A percentile compares a stretch with the other conserved stretches of the same genome.
phyloP scores from a whole-genome alignment of 106 monocot species.

The Dendrobium catenatum region DNA sequence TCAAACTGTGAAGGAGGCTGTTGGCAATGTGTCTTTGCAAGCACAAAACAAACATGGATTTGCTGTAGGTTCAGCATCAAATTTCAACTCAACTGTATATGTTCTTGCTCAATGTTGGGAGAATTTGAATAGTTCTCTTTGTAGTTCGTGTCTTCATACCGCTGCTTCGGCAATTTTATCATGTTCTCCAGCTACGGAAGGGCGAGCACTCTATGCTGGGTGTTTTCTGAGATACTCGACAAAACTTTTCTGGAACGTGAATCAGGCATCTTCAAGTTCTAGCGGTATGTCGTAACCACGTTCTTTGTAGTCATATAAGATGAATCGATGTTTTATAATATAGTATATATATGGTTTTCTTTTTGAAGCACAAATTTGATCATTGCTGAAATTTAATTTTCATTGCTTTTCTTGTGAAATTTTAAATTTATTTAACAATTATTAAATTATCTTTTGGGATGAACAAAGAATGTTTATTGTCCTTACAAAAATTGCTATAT shows the following conservation, averaged over 20 bases:
- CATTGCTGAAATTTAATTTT: no score
- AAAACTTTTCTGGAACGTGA: slow-evolving; percentile 41
- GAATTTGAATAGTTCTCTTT: slow-evolving; percentile 29
- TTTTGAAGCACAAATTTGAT: no score
- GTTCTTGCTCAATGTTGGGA: slow-evolving; percentile 57
- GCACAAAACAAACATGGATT: slow-evolving; percentile 24
- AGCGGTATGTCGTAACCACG: slow-evolving; percentile 20
- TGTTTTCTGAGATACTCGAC: slow-evolving; percentile 55
- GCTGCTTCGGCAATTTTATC: slow-evolving; percentile 27
- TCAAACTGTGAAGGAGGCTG: slow-evolving; percentile 17
- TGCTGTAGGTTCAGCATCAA: slow-evolving; percentile 32
- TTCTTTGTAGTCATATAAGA: not conserved
- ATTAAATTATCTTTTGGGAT: no score
- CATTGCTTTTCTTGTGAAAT: no score
- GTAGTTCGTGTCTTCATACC: slow-evolving; percentile 34
- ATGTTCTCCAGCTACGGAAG: slow-evolving; percentile 44
- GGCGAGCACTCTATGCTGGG: slow-evolving; percentile 42
- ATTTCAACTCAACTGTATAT: slow-evolving; percentile 23
- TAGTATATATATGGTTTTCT: no score
- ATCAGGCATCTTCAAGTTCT: slow-evolving; percentile 20
- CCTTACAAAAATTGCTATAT: no score
- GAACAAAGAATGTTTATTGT: no score
- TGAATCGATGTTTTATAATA: no score
- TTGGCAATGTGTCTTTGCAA: slow-evolving; percentile 31
- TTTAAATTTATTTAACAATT: no score